Conservation (phyloP, 352 stramenopile species). For the Phytophthora brassicae region DNA sequence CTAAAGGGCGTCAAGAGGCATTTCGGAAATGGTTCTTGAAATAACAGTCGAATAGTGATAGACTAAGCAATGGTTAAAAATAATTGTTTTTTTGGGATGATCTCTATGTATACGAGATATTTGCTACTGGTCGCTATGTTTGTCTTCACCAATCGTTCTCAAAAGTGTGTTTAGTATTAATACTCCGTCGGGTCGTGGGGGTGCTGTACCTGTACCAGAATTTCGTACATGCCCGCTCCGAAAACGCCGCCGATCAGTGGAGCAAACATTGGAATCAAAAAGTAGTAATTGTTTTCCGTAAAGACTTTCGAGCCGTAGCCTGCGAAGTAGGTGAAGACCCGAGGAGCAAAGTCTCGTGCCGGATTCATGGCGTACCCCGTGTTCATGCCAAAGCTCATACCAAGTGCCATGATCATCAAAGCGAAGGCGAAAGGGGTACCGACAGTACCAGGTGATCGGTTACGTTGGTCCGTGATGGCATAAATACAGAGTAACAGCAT, state of each 20-base stretch:
- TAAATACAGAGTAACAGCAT: constrained; percentile 63
- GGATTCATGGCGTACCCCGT: constrained; percentile 52
- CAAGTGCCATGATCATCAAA: constrained; percentile 57
- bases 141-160: constrained; percentile 7
- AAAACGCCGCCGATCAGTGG: constrained; percentile 45
- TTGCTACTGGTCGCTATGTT: constrained; percentile 10
- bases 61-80: neutral
- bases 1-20: too few relatives aligned
- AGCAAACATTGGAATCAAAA: constrained; percentile 62
- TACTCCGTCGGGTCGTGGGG: constrained; percentile 23
- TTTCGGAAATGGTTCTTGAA: too few relatives aligned
- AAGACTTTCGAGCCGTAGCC: constrained; percentile 66
- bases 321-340: constrained; percentile 46
- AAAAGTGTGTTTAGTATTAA: constrained; percentile 10
- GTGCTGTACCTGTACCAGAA: constrained; percentile 61
- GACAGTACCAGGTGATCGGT: constrained; percentile 41
- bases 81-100: constrained; percentile 10
- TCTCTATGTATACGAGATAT: constrained; percentile 23
- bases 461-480: constrained; percentile 52
- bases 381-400: constrained; percentile 63
- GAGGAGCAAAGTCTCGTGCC: constrained; percentile 43
- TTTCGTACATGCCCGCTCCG: constrained; percentile 46
- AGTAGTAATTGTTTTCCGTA: constrained; percentile 53
- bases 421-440: constrained; percentile 46
- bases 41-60: too few relatives aligned